These are phyloP conservation scores for Fistulinella prunicolor DNA, from an alignment of 768 basidiomycete species.

Conservation along the genomic window DNA sequence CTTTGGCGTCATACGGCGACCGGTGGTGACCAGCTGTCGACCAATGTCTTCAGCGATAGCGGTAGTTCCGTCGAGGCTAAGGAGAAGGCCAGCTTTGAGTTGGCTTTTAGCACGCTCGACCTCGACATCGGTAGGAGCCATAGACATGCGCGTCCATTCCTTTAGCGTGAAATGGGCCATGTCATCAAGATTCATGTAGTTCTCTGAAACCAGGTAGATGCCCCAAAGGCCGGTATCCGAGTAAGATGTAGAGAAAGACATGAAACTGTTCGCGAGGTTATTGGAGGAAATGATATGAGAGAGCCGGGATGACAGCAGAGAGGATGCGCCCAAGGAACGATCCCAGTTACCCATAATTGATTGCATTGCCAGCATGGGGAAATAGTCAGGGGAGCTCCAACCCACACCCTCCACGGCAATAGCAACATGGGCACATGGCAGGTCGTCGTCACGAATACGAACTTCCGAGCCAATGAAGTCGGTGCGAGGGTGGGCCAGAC, in stretches of 20 bases:
- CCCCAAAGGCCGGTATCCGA: conserved; percentile 99
- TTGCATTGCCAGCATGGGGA: conserved; percentile 99
- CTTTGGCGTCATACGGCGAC: conserved; percentile 82
- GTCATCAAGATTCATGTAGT: conserved; percentile 91
- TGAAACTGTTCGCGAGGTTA: conserved; percentile 98
- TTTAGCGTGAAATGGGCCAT: conserved; percentile 89
- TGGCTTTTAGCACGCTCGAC: conserved; percentile 99
- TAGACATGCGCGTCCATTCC: conserved; percentile 96
- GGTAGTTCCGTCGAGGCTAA: conserved; percentile 92
- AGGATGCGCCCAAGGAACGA: conserved; percentile 86
- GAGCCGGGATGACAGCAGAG: conserved; percentile 86
- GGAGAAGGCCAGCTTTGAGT: conserved; percentile 89
- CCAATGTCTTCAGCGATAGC: conserved; percentile 98
- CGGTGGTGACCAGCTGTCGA: conserved; percentile 93
- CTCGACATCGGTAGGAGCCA: conserved; percentile 77
- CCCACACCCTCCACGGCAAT: conserved; percentile 97
- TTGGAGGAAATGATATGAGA: conserved; percentile 87
- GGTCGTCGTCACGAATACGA: conserved; percentile 88
- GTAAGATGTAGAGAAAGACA: conserved; percentile 98
- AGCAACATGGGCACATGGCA: conserved; percentile 88
- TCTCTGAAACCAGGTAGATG: conserved; percentile 95
- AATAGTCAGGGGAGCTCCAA: conserved; percentile 98
- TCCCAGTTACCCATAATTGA: conserved; percentile 99
- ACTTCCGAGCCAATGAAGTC: conserved; percentile 93
- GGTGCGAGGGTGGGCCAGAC: conserved; percentile 71